Evolutionary conservation across 371 early-diverging fungal genomes (phyloP).

Genomic region (Choanephora cucurbitarum): DNA sequence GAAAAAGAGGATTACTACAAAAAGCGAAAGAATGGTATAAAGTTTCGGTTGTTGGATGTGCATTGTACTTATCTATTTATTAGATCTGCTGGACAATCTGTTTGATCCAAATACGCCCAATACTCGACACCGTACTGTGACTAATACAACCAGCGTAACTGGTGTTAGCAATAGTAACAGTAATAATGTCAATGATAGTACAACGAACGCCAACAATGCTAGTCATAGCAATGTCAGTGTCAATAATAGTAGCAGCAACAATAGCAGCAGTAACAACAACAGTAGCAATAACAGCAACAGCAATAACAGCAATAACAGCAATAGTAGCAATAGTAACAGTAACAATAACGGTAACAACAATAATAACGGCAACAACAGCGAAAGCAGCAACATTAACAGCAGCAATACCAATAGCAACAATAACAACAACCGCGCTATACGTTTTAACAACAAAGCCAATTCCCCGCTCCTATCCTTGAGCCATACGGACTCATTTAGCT

Average conservation of each 20-base stretch:
- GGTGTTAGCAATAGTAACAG: conserved; percentile 9
- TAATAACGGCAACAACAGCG: too few relatives aligned
- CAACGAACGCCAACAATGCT: too few relatives aligned
- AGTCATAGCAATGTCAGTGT: too few relatives aligned
- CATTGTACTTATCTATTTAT: too few relatives aligned
- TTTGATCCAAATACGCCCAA: conserved; percentile 32
- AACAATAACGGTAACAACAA: too few relatives aligned
- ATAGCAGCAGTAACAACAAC: conserved; percentile 7
- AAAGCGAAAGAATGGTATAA: conserved; percentile 49
- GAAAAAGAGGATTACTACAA: conserved; percentile 48
- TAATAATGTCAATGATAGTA: neutral
- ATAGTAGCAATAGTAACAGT: conserved; percentile 6
- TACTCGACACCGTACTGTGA: conserved; percentile 13
- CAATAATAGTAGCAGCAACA: conserved; percentile 8
- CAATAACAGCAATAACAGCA: neutral
- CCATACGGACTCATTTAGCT: too few relatives aligned
- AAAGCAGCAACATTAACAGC: too few relatives aligned
- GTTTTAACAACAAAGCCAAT: too few relatives aligned
- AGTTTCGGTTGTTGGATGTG: too few relatives aligned
- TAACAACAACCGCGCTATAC: too few relatives aligned
- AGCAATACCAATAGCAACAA: neutral
- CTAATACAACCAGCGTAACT: conserved; percentile 7
- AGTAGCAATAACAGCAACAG: neutral
- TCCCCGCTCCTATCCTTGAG: too few relatives aligned
- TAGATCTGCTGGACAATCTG: conserved; percentile 50